phyloP scores from a whole-genome alignment of 768 basidiomycete species.

The Lactarius psammicola region DNA sequence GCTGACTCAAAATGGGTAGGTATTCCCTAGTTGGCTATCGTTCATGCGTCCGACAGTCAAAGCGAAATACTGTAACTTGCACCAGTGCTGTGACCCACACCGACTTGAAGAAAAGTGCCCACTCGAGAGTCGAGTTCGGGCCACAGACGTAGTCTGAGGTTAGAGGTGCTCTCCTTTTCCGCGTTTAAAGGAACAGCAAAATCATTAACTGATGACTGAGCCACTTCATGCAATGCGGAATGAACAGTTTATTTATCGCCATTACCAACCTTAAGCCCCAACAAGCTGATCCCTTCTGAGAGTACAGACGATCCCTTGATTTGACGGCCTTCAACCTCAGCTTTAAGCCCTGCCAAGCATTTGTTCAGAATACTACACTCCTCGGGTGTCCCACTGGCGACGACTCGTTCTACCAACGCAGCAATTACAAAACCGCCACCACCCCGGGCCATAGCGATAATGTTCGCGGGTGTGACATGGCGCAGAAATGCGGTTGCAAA shows the following conservation, averaged over 20 bases:
- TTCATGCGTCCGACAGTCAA: too few relatives aligned
- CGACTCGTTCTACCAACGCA: slow-evolving; percentile 63
- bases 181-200: not conserved
- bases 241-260: slow-evolving; percentile 3
- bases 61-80: too few relatives aligned
- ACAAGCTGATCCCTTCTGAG: slow-evolving; percentile 9
- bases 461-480: slow-evolving; percentile 50
- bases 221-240: not conserved
- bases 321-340: slow-evolving; percentile 1
- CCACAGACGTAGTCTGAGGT: not conserved
- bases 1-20: not conserved
- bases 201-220: not conserved
- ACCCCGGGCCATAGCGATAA: slow-evolving; percentile 54
- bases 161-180: not conserved
- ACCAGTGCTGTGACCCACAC: not conserved
- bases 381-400: slow-evolving; percentile 9
- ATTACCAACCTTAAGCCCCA: not conserved
- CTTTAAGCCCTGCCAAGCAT: slow-evolving; percentile 13
- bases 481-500: slow-evolving; percentile 63
- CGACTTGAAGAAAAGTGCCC: not conserved
- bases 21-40: too few relatives aligned
- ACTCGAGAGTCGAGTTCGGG: not conserved
- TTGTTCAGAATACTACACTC: slow-evolving; percentile 7
- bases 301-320: slow-evolving; percentile 20
- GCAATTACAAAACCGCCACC: slow-evolving; percentile 76